Conservation (phyloP, 371 early-diverging fungal genomes). For the Rhizoclosmatium hyalinum region DNA sequence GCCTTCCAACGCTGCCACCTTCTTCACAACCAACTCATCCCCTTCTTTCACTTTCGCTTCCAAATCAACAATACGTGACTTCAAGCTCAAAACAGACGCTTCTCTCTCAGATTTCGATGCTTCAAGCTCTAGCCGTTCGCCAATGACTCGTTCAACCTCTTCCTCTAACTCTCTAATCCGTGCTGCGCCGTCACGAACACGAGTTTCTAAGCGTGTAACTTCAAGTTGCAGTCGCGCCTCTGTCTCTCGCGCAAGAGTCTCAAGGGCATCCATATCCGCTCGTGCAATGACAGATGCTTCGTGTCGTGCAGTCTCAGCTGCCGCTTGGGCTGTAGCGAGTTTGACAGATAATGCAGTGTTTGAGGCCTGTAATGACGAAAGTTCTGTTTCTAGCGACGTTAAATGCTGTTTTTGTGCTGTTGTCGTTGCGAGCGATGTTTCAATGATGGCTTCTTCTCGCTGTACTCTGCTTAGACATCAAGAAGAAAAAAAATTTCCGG, state of each 20-base stretch:
- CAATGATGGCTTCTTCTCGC: conserved; percentile 29
- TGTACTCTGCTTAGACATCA: conserved; percentile 14
- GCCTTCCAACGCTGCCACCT: background rate
- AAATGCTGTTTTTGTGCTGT: conserved; percentile 31
- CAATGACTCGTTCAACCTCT: background rate
- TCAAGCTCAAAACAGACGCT: background rate
- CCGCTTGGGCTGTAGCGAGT: background rate
- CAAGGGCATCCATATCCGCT: background rate
- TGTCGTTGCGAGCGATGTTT: conserved; percentile 29
- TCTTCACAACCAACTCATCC: background rate
- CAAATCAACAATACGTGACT: background rate
- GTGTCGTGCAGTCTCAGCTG: background rate
- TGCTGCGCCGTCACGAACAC: background rate
- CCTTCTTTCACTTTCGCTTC: conserved; percentile 1
- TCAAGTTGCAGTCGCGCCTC: background rate
- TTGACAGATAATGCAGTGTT: background rate
- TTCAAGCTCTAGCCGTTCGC: background rate
- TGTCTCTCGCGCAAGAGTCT: background rate
- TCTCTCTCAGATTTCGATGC: conserved; percentile 4
- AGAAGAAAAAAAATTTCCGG: background rate
- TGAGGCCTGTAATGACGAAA: conserved; percentile 8
- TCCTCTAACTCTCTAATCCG: background rate
- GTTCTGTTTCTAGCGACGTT: conserved; percentile 30
- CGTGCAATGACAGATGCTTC: background rate
- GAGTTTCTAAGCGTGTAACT: background rate